phyloP scores from a whole-genome alignment of 2,329 filamentous ascomycete genomes.

The Byssoonygena ceratinophila region DNA sequence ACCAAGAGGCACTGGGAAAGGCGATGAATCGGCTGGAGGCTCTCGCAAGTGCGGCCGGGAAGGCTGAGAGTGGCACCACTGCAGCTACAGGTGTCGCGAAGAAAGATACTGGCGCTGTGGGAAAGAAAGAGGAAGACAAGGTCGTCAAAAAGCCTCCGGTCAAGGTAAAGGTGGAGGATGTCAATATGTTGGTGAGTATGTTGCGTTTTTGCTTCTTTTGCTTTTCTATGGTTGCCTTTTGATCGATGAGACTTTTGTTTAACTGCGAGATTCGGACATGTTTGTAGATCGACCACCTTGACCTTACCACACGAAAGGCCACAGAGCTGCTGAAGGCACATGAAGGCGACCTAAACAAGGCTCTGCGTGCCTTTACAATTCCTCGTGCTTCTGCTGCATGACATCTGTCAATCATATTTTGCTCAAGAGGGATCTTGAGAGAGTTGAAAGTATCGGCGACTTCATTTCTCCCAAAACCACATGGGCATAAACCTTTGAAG shows the following conservation, averaged over 20 bases:
- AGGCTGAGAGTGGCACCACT: constrained; percentile 19
- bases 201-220: constrained; percentile 3
- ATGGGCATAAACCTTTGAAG: too few relatives aligned
- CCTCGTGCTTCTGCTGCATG: constrained; percentile 15
- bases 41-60: constrained; percentile 19
- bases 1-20: constrained; percentile 41
- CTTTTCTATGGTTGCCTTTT: too few relatives aligned
- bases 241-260: too few relatives aligned
- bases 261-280: background rate
- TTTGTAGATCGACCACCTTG: constrained; percentile 36
- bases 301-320: constrained; percentile 38
- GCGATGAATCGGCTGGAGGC: constrained; percentile 43
- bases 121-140: constrained; percentile 25
- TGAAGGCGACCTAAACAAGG: constrained; percentile 36
- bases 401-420: background rate
- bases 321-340: constrained; percentile 39
- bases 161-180: constrained; percentile 39
- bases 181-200: constrained; percentile 35
- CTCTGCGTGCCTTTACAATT: constrained; percentile 35
- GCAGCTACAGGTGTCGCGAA: constrained; percentile 22
- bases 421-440: background rate
- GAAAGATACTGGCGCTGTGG: constrained; percentile 16
- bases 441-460: background rate
- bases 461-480: background rate
- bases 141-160: constrained; percentile 31